These are phyloP conservation scores for Orbilia blumenaviensis DNA, from an alignment of 2,329 filamentous ascomycete species.

Conservation along the genomic window DNA sequence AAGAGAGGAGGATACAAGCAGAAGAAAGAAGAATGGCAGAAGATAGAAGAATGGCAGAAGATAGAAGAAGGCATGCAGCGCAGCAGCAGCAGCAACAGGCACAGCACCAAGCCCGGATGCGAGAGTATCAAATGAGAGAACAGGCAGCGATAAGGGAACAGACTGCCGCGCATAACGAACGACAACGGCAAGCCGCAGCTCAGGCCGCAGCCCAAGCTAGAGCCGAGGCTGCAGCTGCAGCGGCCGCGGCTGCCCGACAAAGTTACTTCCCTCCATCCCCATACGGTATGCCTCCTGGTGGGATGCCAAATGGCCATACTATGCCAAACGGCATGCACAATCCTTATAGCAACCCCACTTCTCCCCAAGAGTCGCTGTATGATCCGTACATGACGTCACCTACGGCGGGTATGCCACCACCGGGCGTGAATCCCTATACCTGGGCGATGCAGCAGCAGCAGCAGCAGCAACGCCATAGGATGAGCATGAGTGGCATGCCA, in stretches of 20 bases:
- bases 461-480: slow-evolving; percentile 20
- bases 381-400: slow-evolving; percentile 38
- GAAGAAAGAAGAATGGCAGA: too few relatives aligned
- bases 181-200: slow-evolving; percentile 22
- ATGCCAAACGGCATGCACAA: slow-evolving; percentile 41
- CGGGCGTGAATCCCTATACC: slow-evolving; percentile 36
- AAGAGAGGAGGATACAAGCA: slow-evolving; percentile 42
- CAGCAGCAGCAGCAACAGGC: slow-evolving; percentile 50
- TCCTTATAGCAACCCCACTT: slow-evolving; percentile 37
- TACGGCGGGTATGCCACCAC: slow-evolving; percentile 15
- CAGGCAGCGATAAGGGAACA: slow-evolving; percentile 25
- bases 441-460: slow-evolving; percentile 35
- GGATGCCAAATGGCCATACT: slow-evolving; percentile 30
- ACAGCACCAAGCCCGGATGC: slow-evolving; percentile 15
- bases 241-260: slow-evolving; percentile 10
- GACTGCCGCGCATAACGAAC: slow-evolving; percentile 51
- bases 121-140: slow-evolving; percentile 22
- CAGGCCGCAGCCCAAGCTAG: slow-evolving; percentile 15
- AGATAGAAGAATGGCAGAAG: too few relatives aligned
- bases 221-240: slow-evolving; percentile 29
- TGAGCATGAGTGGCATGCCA: slow-evolving; percentile 25
- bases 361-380: slow-evolving; percentile 30
- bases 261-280: slow-evolving; percentile 33
- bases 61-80: slow-evolving; percentile 48
- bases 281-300: slow-evolving; percentile 23